These are phyloP conservation scores for Cryptosporidium muris DNA, from an alignment of 169 alveolate species.

Conservation along the genomic window DNA sequence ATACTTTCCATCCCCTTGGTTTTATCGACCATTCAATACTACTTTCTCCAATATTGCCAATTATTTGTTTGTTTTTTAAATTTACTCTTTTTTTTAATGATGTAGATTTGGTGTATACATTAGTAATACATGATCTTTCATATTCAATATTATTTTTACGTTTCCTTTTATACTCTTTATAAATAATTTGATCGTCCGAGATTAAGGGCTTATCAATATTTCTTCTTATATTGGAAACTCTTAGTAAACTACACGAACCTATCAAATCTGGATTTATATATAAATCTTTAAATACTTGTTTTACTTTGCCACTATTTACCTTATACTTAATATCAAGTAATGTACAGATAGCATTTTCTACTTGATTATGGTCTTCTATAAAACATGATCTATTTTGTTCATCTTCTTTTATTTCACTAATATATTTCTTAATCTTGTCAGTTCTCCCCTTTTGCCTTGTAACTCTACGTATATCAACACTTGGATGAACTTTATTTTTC, in stretches of 20 bases:
- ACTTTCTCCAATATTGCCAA: background rate
- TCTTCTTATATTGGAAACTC: background rate
- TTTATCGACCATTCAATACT: constrained; percentile 65
- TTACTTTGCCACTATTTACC: constrained; percentile 8
- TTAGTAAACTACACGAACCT: background rate
- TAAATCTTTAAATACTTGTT: constrained; percentile 7
- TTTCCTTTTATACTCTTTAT: no score
- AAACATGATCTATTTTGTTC: background rate
- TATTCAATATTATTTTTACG: background rate
- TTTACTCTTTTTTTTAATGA: background rate
- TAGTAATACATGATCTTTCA: background rate
- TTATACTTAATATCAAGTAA: constrained; percentile 40
- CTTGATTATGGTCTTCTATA: background rate
- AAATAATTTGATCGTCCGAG: background rate
- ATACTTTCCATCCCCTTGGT: constrained; percentile 70
- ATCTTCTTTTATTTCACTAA: background rate
- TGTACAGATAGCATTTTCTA: constrained; percentile 33
- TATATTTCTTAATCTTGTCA: background rate
- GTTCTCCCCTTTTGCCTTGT: constrained; percentile 52
- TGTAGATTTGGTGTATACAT: background rate
- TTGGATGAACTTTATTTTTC: constrained; percentile 17
- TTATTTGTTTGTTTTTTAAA: background rate
- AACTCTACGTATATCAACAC: constrained; percentile 2
- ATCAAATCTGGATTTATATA: background rate
- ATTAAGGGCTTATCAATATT: background rate